Base-by-base conservation (phyloP, 305 asterid species). In the Fraxinus nigra region DNA sequence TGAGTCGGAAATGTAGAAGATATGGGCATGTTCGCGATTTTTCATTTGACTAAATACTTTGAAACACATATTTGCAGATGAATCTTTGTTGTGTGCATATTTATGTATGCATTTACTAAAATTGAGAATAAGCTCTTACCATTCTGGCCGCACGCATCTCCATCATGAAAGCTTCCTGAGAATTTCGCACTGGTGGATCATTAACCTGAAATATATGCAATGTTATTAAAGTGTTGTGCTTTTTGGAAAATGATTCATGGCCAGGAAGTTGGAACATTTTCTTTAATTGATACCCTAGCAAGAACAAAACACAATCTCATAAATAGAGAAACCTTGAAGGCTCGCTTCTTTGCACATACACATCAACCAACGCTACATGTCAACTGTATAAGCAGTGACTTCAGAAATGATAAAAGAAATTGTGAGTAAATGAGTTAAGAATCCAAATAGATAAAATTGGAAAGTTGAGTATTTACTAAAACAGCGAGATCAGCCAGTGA, bases 91-190 rank as follows among this genome's bases (percentile, higher is more conserved):
- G 28, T 11, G 67, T 56, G 67, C 67, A 7, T 56, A n/a, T 18
- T n/a, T n/a, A 7, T 5, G 13, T 20, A 51, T 56, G 30, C 67
- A 56, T 18, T 56, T 56, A 20, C 24, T 18, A 56, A 18, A 7
- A n/a, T 18, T 4, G 30, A 18, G 4, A 80, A 75, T 51, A 34
- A 51, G 72, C 11, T 22, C 91, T 90, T 67, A 93, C 98, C 97
- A 94, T 92, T 84, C 97, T 88, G 22, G 98, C 92, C 48, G 94
- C 97, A 30, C 94, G 97, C 97, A 94, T 91, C 86, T 95, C 99
- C 97, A 93, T 93, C 98, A 93, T 92, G 89, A 95, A 94, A 63
- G 95, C 90, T 85, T 95, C 99, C 82, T 94, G 98, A 7, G 97
- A 93, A 81, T 95, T 94, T 54, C 98, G 87, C 16, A 94, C 94